phyloP scores from a whole-genome alignment of 345 rosid genomes.

The Erodium maritimum region DNA sequence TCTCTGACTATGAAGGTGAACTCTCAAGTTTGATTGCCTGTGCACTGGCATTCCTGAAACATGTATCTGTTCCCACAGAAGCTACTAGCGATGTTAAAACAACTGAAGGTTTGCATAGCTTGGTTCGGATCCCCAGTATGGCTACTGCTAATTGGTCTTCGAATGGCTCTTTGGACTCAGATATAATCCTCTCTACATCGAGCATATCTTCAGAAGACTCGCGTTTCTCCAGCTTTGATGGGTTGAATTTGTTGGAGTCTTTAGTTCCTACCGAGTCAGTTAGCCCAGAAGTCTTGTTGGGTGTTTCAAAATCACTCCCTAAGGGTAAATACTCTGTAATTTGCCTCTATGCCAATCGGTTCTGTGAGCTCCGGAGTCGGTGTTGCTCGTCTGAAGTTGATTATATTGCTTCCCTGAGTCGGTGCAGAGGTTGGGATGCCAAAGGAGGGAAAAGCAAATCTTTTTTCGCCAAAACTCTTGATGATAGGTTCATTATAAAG shows the following conservation, averaged over 20 bases:
- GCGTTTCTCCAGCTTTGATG: constrained; percentile 65
- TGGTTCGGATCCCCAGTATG: constrained; percentile 24
- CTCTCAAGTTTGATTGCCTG: constrained; percentile 89
- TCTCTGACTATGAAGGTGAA: constrained; percentile 85
- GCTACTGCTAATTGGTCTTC: constrained; percentile 43
- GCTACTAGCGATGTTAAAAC: too few relatives aligned
- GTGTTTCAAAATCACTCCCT: constrained; percentile 43
- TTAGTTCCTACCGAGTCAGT: constrained; percentile 35
- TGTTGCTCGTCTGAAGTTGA: constrained; percentile 75
- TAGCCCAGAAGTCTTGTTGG: constrained; percentile 52
- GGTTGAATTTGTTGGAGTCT: constrained; percentile 50
- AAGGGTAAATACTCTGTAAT: constrained; percentile 72
- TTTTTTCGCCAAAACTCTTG: constrained; percentile 76
- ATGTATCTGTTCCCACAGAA: constrained; percentile 18
- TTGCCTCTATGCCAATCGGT: constrained; percentile 61
- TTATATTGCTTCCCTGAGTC: constrained; percentile 76
- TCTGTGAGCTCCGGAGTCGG: constrained; percentile 55
- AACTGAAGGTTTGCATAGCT: constrained; percentile 13
- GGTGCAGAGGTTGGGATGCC: constrained; percentile 90
- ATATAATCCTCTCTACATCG: constrained; percentile 23
- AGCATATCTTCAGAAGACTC: constrained; percentile 41
- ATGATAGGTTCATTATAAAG: constrained; percentile 79
- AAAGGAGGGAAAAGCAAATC: constrained; percentile 96
- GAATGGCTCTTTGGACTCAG: constrained; percentile 44
- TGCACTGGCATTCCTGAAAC: constrained; percentile 51